Evolutionary conservation across 306 rosid species (phyloP).

Genomic region (Cucurbita maxima): DNA sequence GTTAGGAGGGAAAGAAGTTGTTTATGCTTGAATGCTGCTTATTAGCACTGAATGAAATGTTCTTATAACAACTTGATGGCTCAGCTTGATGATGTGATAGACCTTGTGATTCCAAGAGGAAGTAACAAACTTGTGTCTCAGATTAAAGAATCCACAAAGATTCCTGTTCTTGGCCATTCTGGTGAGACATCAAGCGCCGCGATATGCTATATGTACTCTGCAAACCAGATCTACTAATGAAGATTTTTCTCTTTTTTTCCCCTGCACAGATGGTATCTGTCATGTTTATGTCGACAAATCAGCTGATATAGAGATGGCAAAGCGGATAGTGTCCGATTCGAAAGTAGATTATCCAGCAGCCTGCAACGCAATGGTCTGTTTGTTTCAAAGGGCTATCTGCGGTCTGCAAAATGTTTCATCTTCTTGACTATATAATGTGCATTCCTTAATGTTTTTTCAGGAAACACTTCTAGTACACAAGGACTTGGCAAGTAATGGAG

Average conservation of each 20-base stretch:
- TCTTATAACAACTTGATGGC: constrained; percentile 13
- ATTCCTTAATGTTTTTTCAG: constrained; percentile 22
- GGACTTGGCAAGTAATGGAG: constrained; percentile 36
- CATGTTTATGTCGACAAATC: constrained; percentile 75
- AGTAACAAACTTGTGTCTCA: constrained; percentile 77
- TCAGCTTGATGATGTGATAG: constrained; percentile 90
- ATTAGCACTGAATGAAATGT: not conserved
- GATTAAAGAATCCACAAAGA: constrained; percentile 76
- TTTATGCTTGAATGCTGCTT: not conserved
- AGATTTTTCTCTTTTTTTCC: constrained; percentile 6
- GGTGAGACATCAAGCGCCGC: constrained; percentile 27
- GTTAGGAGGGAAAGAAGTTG: constrained; percentile 19
- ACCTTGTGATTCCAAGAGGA: constrained; percentile 94
- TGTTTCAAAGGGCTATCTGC: not conserved
- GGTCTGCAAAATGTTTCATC: not conserved
- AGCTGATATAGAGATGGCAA: constrained; percentile 65
- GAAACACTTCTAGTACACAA: constrained; percentile 86
- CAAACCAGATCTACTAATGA: not conserved
- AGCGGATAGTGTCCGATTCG: constrained; percentile 57
- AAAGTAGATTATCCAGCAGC: constrained; percentile 74
- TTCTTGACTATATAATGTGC: not conserved
- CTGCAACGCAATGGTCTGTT: constrained; percentile 69
- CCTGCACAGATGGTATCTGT: constrained; percentile 62
- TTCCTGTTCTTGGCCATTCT: constrained; percentile 91
- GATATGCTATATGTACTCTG: not conserved